Base-by-base conservation (phyloP, 73 alveolate genomes). In the Effrenium voratum region DNA sequence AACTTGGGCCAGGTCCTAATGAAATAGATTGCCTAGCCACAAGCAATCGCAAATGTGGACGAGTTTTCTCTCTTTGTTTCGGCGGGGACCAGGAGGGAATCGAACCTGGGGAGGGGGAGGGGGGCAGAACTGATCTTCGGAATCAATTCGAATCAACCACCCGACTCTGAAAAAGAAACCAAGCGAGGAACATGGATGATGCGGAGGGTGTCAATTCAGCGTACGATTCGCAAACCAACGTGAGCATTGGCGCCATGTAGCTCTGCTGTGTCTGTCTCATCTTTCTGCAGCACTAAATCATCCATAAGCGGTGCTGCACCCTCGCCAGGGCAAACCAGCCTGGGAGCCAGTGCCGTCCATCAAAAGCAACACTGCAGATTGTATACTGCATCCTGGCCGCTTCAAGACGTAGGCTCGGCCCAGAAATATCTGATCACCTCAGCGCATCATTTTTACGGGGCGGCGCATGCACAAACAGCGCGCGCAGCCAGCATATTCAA, bases 251-350 rank as follows among this genome's bases (percentile, higher is more conserved):
- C 43, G 43, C 45, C 82, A n/a, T 5, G 97, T 52, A 41, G 38
- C 97, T 70, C 97, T 19, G 88, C 10, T 28, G 86, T 90, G 87
- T 66, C 97, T 75, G 50, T 90, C 36, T 90, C 97, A 55, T 90
- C 97, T n/a, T 57, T 75, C 76, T 90, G 88, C 87, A 90, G 87
- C 75, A 90, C 97, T 75, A 90, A 57, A 57, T 90, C 97, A 55
- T 90, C 97, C 80, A 46, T 73, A 84, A 34, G n/a, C 10, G 85
- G 93, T 3, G 93, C 93, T 52, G 77, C 97, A 40, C 97, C 97
- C 87, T 90, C 97, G n/a, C 97, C 97, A 66, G 97, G 97, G 52
- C 88, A 90, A 30, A 90, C 97, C 8, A 90, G 97, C 97, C 97
- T 90, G 5, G 60, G 86, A 57, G n/a, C 28, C 72, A 22, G 72